A percentile compares a stretch with the other conserved stretches of the same genome.
Evolutionary conservation across 2,329 filamentous ascomycete species (phyloP).

Genomic region (Epichloe elymi): DNA sequence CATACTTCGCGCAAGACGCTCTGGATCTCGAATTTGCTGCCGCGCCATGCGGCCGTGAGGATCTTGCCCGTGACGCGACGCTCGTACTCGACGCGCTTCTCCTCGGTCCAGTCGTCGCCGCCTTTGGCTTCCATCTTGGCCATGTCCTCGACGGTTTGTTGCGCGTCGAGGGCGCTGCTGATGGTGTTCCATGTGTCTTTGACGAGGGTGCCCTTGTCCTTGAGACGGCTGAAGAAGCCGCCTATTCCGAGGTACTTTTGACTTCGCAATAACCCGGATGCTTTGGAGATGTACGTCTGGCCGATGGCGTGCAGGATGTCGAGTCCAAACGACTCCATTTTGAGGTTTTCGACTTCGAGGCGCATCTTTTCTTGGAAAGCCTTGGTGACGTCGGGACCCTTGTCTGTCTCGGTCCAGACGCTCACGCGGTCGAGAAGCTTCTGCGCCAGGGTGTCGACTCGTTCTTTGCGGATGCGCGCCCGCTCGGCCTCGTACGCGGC

Average conservation of each 20-base stretch:
- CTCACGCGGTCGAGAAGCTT: conserved; percentile 85
- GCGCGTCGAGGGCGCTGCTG: conserved; percentile 86
- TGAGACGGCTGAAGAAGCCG: conserved; percentile 85
- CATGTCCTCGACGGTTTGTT: conserved; percentile 99
- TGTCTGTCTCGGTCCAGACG: conserved; percentile 96
- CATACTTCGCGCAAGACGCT: conserved; percentile 90
- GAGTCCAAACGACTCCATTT: conserved; percentile 97
- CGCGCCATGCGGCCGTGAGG: conserved; percentile 87
- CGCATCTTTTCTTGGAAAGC: conserved; percentile 91
- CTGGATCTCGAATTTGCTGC: conserved; percentile 96
- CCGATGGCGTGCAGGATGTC: conserved; percentile 95
- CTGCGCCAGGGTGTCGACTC: conserved; percentile 67
- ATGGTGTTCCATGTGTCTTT: conserved; percentile 99
- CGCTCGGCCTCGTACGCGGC: conserved; percentile 81
- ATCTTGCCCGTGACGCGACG: conserved; percentile 95
- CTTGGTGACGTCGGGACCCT: conserved; percentile 65
- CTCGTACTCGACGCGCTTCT: conserved; percentile 92
- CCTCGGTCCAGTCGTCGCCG: conserved; percentile 95
- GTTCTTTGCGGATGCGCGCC: conserved; percentile 70
- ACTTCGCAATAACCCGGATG: conserved; percentile 74
- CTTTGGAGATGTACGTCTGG: conserved; percentile 78
- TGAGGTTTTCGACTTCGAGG: conserved; percentile 91
- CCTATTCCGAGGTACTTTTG: conserved; percentile 95
- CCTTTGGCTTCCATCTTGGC: conserved; percentile 87
- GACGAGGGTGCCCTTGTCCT: conserved; percentile 91